These are phyloP conservation scores for Candolleomyces eurysporus DNA, from an alignment of 768 basidiomycete genomes.

Conservation along the genomic window DNA sequence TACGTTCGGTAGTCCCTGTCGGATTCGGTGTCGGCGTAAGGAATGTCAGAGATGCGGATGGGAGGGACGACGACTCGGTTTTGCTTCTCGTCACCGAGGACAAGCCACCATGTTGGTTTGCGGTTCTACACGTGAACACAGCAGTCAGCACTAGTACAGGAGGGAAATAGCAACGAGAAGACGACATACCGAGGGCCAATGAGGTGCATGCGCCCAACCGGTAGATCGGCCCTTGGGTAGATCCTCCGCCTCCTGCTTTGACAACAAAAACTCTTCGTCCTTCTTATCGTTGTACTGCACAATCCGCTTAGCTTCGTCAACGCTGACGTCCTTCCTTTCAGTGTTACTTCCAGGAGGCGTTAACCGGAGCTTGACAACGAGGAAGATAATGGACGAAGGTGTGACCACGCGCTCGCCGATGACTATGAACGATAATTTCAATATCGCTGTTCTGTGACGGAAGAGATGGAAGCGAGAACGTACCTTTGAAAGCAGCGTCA, in stretches of 20 bases:
- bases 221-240: constrained; percentile 39
- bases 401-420: constrained; percentile 88
- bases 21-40: constrained; percentile 44
- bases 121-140: constrained; percentile 30
- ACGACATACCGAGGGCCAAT: constrained; percentile 73
- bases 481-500: constrained; percentile 85
- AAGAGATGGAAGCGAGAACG: constrained; percentile 7
- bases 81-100: constrained; percentile 84
- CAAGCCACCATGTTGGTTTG: constrained; percentile 90
- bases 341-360: constrained; percentile 45
- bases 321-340: constrained; percentile 39
- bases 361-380: constrained; percentile 81
- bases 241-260: constrained; percentile 63
- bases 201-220: constrained; percentile 84
- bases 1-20: constrained; percentile 74
- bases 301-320: constrained; percentile 46
- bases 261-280: constrained; percentile 68
- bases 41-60: constrained; percentile 76
- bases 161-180: no score
- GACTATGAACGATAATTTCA: constrained; percentile 34
- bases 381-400: constrained; percentile 84
- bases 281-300: constrained; percentile 53
- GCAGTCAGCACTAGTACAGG: no score
- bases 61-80: constrained; percentile 88
- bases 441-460: no score